These are phyloP conservation scores for Rubroboletus pulcherrimus DNA, from an alignment of 768 basidiomycete species.

Conservation along the genomic window DNA sequence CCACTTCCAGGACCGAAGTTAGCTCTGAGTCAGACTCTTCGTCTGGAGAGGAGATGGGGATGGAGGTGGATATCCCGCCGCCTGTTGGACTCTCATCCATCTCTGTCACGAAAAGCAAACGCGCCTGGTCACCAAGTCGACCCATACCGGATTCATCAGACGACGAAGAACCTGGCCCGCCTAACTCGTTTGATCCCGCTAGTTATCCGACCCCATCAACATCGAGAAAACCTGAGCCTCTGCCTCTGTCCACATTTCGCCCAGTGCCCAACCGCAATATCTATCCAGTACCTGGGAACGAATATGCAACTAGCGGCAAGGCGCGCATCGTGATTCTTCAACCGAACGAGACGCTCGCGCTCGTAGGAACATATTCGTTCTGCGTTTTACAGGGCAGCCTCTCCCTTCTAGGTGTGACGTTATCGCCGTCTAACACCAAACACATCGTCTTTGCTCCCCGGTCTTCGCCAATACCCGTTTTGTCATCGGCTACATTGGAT, in stretches of 20 bases:
- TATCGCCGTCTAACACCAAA: constrained; percentile 37
- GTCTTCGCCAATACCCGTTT: constrained; percentile 69
- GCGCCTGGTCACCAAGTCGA: constrained; percentile 61
- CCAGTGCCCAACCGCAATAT: constrained; percentile 43
- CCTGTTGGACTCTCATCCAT: constrained; percentile 11
- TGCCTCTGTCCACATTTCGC: constrained; percentile 46
- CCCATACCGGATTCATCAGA: constrained; percentile 47
- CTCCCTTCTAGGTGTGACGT: constrained; percentile 50
- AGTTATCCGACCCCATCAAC: not conserved
- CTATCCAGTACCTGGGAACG: constrained; percentile 1
- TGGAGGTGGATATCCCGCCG: constrained; percentile 14
- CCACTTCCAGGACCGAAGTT: constrained; percentile 34
- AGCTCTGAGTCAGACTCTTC: constrained; percentile 30
- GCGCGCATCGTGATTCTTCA: constrained; percentile 44
- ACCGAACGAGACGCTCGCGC: constrained; percentile 49
- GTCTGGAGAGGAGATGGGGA: constrained; percentile 28
- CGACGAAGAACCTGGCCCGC: constrained; percentile 34
- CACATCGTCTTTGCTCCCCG: constrained; percentile 72
- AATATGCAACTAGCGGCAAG: not conserved
- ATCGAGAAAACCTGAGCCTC: constrained; percentile 14
- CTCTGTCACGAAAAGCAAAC: constrained; percentile 21
- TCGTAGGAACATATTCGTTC: constrained; percentile 67
- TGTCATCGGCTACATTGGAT: constrained; percentile 29
- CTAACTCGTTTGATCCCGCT: not conserved
- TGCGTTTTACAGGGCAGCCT: constrained; percentile 62